These are phyloP conservation scores for Massariosphaeria phaeospora DNA, from an alignment of 495 filamentous ascomycete species.

Conservation along the genomic window DNA sequence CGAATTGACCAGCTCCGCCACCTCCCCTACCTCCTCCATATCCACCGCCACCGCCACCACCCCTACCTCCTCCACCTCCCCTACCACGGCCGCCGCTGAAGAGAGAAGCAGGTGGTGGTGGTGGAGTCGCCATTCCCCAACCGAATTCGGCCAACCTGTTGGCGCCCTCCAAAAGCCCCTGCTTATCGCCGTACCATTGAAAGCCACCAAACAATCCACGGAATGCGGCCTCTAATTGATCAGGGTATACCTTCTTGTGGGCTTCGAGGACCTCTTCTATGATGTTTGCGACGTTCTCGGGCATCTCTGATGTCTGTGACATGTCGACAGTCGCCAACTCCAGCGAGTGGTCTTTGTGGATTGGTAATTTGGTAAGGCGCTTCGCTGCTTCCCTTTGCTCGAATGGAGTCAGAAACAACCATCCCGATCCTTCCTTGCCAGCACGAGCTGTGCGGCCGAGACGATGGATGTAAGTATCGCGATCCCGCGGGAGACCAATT, in stretches of 20 bases:
- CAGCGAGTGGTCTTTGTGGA: slow-evolving; percentile 56
- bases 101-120: slow-evolving; percentile 31
- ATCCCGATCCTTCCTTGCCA: slow-evolving; percentile 74
- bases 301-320: slow-evolving; percentile 42
- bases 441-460: slow-evolving; percentile 71
- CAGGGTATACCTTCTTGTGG: slow-evolving; percentile 38
- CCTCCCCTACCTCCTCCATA: slow-evolving; percentile 6
- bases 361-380: slow-evolving; percentile 59
- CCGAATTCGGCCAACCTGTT: slow-evolving; percentile 23
- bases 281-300: slow-evolving; percentile 38
- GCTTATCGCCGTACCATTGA: slow-evolving; percentile 28
- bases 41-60: slow-evolving; percentile 13
- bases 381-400: slow-evolving; percentile 51
- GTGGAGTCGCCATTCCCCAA: slow-evolving; percentile 27
- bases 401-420: slow-evolving; percentile 59
- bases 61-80: slow-evolving; percentile 37
- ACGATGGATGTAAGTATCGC: slow-evolving; percentile 85
- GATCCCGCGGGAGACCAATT: slow-evolving; percentile 62
- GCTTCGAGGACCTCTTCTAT: slow-evolving; percentile 42
- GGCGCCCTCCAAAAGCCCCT: slow-evolving; percentile 19
- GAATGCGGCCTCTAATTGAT: slow-evolving; percentile 49
- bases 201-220: slow-evolving; percentile 40
- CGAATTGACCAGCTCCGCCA: slow-evolving; percentile 13
- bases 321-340: slow-evolving; percentile 51
- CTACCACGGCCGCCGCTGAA: slow-evolving; percentile 5